Percentiles rank a stretch among this genome's conserved stretches.
Evolutionary conservation across 495 filamentous ascomycete genomes (phyloP).

Genomic region (Baudoinia panamericana): DNA sequence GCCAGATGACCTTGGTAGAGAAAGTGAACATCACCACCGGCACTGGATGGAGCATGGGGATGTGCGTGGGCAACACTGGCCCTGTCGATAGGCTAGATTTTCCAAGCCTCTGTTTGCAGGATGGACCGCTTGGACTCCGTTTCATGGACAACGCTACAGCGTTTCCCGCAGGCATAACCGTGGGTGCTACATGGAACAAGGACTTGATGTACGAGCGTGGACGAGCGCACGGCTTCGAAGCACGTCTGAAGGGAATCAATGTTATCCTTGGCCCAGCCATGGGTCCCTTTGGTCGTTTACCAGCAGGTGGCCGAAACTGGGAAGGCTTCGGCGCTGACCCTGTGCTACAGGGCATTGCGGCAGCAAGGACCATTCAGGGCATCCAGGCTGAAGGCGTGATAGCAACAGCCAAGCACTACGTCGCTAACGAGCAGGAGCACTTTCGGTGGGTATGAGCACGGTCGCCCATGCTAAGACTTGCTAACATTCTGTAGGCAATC

Average conservation of each 20-base stretch:
- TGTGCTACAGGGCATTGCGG: constrained; percentile 55
- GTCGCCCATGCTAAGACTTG: too few relatives aligned
- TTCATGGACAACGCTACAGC: constrained; percentile 66
- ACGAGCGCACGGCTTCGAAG: constrained; percentile 53
- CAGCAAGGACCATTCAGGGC: constrained; percentile 55
- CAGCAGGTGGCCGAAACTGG: constrained; percentile 83
- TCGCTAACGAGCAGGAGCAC: constrained; percentile 82
- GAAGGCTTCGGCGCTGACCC: constrained; percentile 75
- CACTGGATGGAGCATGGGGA: constrained; percentile 78
- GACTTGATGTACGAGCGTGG: constrained; percentile 64
- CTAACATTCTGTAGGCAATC: too few relatives aligned
- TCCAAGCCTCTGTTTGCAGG: constrained; percentile 77
- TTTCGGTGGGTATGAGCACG: too few relatives aligned
- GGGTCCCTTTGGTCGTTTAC: constrained; percentile 67
- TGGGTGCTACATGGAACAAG: constrained; percentile 78
- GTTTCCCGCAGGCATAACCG: constrained; percentile 73
- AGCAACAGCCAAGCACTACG: constrained; percentile 70
- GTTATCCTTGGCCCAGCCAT: constrained; percentile 64
- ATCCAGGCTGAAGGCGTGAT: constrained; percentile 73
- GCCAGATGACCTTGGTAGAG: constrained; percentile 71
- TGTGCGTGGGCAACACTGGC: constrained; percentile 78
- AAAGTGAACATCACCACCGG: constrained; percentile 95
- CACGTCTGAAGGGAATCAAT: constrained; percentile 58
- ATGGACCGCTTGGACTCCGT: constrained; percentile 73
- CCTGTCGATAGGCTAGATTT: constrained; percentile 45